These are phyloP conservation scores for Incumbomyces delicatus DNA, from an alignment of 2,329 filamentous ascomycete species.

Conservation along the genomic window DNA sequence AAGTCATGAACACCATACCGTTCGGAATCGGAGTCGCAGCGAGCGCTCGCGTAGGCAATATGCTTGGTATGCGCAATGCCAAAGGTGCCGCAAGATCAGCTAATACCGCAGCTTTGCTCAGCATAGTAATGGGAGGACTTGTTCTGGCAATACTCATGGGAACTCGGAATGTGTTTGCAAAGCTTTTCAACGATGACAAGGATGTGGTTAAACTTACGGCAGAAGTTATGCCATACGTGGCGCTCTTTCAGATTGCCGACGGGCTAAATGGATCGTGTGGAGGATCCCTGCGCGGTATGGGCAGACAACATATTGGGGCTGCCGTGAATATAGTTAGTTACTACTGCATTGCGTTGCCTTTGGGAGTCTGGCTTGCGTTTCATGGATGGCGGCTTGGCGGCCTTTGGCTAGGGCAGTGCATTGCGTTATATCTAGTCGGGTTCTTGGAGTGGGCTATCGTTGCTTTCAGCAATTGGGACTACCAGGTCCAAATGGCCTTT, in stretches of 20 bases:
- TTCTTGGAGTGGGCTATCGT: conserved; percentile 71
- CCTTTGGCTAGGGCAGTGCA: conserved; percentile 75
- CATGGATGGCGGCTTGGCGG: conserved; percentile 74
- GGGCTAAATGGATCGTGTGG: conserved; percentile 79
- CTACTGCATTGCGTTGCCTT: conserved; percentile 68
- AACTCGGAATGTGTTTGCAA: conserved; percentile 62
- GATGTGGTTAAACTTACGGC: conserved; percentile 63
- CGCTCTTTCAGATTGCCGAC: conserved; percentile 82
- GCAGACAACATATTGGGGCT: conserved; percentile 74
- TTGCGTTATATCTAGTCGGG: conserved; percentile 72
- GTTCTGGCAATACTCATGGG: conserved; percentile 62
- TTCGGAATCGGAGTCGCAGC: conserved; percentile 79
- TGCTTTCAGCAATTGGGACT: conserved; percentile 64
- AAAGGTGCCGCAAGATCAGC: conserved; percentile 60
- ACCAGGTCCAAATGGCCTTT: conserved; percentile 60
- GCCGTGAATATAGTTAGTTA: conserved; percentile 74
- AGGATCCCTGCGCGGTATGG: conserved; percentile 72
- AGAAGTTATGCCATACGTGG: conserved; percentile 76
- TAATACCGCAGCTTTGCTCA: conserved; percentile 65
- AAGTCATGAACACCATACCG: conserved; percentile 74
- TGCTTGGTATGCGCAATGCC: conserved; percentile 60
- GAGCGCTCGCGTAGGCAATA: conserved; percentile 67
- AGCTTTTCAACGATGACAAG: conserved; percentile 70
- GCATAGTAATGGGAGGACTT: conserved; percentile 55
- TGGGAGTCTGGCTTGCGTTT: conserved; percentile 78